A percentile compares a stretch with the other conserved stretches of the same genome.
Conservation (phyloP, 164 flowering plant species). For the Chimonanthus salicifolius region DNA sequence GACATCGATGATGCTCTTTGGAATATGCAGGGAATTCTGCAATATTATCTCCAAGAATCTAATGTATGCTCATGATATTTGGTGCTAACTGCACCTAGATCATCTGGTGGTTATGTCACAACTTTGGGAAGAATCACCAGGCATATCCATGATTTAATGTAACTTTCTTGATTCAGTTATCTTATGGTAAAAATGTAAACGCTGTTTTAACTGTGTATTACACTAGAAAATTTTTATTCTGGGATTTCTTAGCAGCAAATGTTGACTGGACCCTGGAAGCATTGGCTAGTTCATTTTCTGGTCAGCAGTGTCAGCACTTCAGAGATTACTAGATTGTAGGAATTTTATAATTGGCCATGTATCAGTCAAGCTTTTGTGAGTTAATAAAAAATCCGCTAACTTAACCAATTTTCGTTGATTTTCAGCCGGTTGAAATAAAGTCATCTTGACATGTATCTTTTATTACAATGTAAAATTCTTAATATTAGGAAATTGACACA, state of each 20-base stretch:
- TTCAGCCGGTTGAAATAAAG: no score
- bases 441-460: no score
- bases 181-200: neutral
- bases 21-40: constrained; percentile 29
- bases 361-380: no score
- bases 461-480: no score
- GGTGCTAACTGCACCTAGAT: constrained; percentile 8
- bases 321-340: no score
- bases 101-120: constrained; percentile 7
- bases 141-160: neutral
- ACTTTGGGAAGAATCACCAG: constrained; percentile 11
- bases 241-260: neutral
- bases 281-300: no score
- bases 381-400: no score
- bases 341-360: no score
- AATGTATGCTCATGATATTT: constrained; percentile 14
- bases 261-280: no score
- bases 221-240: neutral
- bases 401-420: no score
- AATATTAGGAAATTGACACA: no score
- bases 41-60: constrained; percentile 17
- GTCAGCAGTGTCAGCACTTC: no score
- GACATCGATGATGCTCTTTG: neutral
- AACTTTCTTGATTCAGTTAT: constrained; percentile 1
- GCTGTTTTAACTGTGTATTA: neutral